phyloP scores from a whole-genome alignment of 768 basidiomycete species.

The Suillus plorans region DNA sequence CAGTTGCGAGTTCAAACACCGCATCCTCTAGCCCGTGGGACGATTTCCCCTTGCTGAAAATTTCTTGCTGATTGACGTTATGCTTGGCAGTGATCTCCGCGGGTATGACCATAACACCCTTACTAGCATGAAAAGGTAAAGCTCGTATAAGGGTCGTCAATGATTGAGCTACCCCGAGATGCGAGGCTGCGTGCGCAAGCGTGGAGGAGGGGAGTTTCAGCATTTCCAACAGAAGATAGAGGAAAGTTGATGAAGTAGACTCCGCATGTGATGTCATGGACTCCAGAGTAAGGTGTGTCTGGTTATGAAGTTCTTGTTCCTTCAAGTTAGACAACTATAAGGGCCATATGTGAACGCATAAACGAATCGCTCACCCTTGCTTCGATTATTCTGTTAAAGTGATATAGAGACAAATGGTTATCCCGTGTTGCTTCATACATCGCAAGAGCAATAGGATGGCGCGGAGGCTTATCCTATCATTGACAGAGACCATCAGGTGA shows the following conservation, averaged over 20 bases:
- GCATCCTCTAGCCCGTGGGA: constrained; percentile 72
- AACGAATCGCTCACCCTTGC: constrained; percentile 59
- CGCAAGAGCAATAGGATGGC: constrained; percentile 79
- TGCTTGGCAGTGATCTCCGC: constrained; percentile 80
- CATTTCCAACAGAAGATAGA: constrained; percentile 75
- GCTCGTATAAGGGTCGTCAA: constrained; percentile 71
- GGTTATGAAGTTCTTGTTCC: constrained; percentile 66
- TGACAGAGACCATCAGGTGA: constrained; percentile 17
- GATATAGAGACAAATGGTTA: constrained; percentile 62
- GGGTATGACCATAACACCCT: constrained; percentile 73
- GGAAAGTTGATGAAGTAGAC: constrained; percentile 74
- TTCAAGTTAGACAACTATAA: constrained; percentile 31
- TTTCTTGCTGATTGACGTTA: constrained; percentile 76
- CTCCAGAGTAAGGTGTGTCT: constrained; percentile 65
- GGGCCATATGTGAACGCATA: constrained; percentile 3
- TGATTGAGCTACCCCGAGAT: constrained; percentile 75
- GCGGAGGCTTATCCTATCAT: constrained; percentile 67
- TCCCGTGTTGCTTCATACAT: constrained; percentile 54
- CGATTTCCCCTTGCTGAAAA: constrained; percentile 55
- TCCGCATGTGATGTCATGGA: constrained; percentile 74
- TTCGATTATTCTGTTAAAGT: constrained; percentile 81
- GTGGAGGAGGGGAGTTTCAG: constrained; percentile 54
- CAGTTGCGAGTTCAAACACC: constrained; percentile 78
- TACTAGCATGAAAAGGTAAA: constrained; percentile 73
- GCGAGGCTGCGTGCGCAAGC: constrained; percentile 77